These are phyloP conservation scores for Apophysomyces trapeziformis DNA, from an alignment of 371 early-diverging fungal genomes.

Conservation along the genomic window DNA sequence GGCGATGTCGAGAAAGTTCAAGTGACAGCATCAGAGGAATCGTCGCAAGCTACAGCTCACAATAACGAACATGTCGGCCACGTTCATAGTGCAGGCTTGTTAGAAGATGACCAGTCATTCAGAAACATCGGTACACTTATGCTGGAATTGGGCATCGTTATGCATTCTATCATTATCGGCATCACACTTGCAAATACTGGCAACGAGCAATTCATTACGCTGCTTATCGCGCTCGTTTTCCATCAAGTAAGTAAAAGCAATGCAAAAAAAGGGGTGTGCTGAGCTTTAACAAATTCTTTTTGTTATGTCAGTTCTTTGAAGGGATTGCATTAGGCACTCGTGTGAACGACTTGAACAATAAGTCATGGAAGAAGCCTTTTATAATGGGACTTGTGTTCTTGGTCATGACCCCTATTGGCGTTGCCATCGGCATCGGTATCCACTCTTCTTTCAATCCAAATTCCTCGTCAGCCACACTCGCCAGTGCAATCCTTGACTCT, in stretches of 20 bases:
- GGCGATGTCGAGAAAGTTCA: constrained; percentile 1
- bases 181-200: constrained; percentile 74
- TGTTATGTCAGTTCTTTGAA: constrained; percentile 58
- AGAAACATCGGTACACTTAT: constrained; percentile 57
- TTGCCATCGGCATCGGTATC: constrained; percentile 70
- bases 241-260: constrained; percentile 68
- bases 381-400: constrained; percentile 60
- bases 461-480: constrained; percentile 50
- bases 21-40: constrained; percentile 8
- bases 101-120: constrained; percentile 40
- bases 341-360: constrained; percentile 57
- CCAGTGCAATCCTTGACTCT: constrained; percentile 64
- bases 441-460: constrained; percentile 59
- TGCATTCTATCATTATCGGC: constrained; percentile 91
- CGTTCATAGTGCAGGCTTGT: constrained; percentile 53
- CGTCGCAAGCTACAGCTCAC: constrained; percentile 18
- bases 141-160: constrained; percentile 85
- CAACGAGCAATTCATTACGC: constrained; percentile 66
- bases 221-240: constrained; percentile 83
- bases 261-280: neutral
- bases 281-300: no score
- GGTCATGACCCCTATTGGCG: constrained; percentile 72
- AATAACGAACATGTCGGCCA: constrained; percentile 37
- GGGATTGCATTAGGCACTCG: constrained; percentile 68
- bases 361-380: constrained; percentile 36